Conservation (phyloP, 2,329 filamentous ascomycete species). For the Trichophyton simii region DNA sequence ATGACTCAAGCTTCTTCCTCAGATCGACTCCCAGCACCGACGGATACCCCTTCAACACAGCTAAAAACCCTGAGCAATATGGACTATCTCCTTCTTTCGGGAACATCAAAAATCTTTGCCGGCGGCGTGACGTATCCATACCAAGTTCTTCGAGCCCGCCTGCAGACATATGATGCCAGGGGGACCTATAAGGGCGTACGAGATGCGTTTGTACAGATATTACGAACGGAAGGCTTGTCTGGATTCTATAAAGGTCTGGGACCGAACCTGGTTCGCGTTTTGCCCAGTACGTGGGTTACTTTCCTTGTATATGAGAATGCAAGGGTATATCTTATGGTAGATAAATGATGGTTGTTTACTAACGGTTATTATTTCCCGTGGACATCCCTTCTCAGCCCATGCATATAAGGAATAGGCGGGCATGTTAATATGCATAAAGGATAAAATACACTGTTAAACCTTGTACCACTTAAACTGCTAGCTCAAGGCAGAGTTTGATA, state of each 20-base stretch:
- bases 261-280: conserved; percentile 76
- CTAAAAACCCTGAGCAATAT: conserved; percentile 46
- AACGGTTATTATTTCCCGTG: too few relatives aligned
- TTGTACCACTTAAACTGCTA: neutral
- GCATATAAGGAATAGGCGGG: neutral
- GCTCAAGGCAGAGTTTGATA: neutral
- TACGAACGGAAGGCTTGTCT: conserved; percentile 60
- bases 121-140: conserved; percentile 90
- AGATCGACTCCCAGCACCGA: neutral
- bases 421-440: neutral
- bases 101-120: conserved; percentile 71
- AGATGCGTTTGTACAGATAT: conserved; percentile 63
- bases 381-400: neutral
- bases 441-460: neutral
- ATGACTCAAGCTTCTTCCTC: neutral
- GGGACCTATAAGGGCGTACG: conserved; percentile 57
- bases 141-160: conserved; percentile 73
- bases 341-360: neutral
- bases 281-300: conserved; percentile 92
- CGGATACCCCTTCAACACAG: neutral
- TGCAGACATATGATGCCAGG: conserved; percentile 81
- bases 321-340: conserved; percentile 45
- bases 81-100: conserved; percentile 71
- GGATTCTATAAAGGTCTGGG: conserved; percentile 89
- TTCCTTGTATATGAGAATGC: conserved; percentile 96